phyloP scores from a whole-genome alignment of 2,329 filamentous ascomycete genomes.

The Blumeria graminis region DNA sequence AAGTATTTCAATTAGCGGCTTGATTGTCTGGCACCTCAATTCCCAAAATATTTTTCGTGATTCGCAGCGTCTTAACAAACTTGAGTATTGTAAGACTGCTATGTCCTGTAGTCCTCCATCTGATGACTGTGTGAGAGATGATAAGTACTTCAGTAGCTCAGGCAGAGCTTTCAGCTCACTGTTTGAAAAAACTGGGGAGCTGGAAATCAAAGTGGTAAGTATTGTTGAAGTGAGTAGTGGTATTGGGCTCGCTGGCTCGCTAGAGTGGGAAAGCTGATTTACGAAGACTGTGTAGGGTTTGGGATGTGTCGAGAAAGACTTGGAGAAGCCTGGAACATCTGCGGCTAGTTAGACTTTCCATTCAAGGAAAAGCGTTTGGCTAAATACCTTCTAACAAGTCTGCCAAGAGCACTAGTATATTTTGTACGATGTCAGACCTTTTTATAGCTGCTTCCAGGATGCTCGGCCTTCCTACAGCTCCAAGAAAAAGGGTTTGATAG shows the following conservation, averaged over 20 bases:
- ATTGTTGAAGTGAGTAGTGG: slow-evolving; percentile 77
- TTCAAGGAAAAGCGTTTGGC: background rate
- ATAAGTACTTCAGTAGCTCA: slow-evolving; percentile 65
- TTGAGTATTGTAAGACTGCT: slow-evolving; percentile 75
- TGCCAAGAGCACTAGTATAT: slow-evolving; percentile 69
- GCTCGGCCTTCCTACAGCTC: slow-evolving; percentile 40
- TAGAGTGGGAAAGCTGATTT: slow-evolving; percentile 58
- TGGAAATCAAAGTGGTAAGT: slow-evolving; percentile 47
- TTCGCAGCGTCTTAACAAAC: slow-evolving; percentile 50
- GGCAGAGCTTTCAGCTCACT: slow-evolving; percentile 45
- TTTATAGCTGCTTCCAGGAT: slow-evolving; percentile 71
- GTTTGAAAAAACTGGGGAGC: slow-evolving; percentile 34
- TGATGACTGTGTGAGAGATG: slow-evolving; percentile 56
- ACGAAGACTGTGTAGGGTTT: slow-evolving; percentile 68
- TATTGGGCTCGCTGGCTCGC: slow-evolving; percentile 51
- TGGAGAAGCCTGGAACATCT: slow-evolving; percentile 62
- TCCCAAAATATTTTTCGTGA: slow-evolving; percentile 75
- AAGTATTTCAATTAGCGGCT: slow-evolving; percentile 62
- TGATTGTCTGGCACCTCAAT: slow-evolving; percentile 63
- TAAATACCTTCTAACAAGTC: slow-evolving; percentile 64
- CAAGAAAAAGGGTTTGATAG: slow-evolving; percentile 61
- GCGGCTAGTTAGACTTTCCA: slow-evolving; percentile 3
- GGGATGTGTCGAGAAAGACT: slow-evolving; percentile 47
- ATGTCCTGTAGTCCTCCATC: slow-evolving; percentile 90
- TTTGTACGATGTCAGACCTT: slow-evolving; percentile 78